Evolutionary conservation across 176 grass and related monocot species (phyloP), one percentile per base, ranked within the genome.

Genomic region (Juncus inflexus): DNA sequence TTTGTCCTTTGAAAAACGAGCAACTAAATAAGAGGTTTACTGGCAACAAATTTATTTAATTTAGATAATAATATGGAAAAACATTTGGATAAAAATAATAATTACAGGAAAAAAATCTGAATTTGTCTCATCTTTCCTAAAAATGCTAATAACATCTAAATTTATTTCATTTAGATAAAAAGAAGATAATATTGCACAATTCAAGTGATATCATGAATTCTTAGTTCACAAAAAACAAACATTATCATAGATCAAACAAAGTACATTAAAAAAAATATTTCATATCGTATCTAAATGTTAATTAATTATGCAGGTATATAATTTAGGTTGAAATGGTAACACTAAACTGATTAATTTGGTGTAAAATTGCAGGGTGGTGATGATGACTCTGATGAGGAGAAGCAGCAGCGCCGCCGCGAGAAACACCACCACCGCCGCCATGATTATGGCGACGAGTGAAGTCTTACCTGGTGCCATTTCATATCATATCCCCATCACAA

Each of bases 311-410:
- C 19, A 28, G 19, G 1, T 28, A 28, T 28, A 28, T 1, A 37
- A 38, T 16, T 10, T 61, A 19, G 5, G 12, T 58, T 42, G 41
- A 10, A 37, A 55, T 36, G 39, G 42, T 61, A 9, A 0, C 6
- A 36, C 49, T 49, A 35, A 19, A 38, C 3, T 36, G 1, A n/a
- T 75, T 41, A 74, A 5, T 52, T 37, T 47, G 38, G 58, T 15
- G 0, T 66, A 42, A 15, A 52, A 52, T 74, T 38, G 58, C 56
- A 15, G 41, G 55, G 83, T 74, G 83, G 85, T 50, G 76, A 39
- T 9, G 52, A 84, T 8, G 73, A 78, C 54, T 84, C 78, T 3
- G 84, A 87, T 15, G 84, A 87, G 50, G 84, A 87, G 60, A 84
- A 87, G 60, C 84, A 87, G 78, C 50, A 69, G 2, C 81, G 63